Base-by-base conservation (phyloP, 129 eudicot species). In the Flaveria trinervia region DNA sequence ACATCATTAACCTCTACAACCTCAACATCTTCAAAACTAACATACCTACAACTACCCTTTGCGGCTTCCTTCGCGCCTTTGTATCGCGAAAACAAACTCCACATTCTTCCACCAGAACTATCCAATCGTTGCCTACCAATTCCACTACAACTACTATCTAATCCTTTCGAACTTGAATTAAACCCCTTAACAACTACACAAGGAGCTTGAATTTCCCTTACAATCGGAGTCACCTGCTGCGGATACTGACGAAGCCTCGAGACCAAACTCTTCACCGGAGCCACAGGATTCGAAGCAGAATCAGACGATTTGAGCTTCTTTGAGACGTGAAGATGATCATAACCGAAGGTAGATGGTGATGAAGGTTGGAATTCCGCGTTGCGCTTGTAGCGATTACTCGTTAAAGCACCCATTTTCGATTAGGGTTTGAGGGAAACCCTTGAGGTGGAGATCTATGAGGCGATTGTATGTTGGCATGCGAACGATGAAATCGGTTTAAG, bases 171-270 rank as follows among this genome's bases (percentile, higher is more conserved):
- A 11, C 20, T 77, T 28, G 57, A 39, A 18, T 61, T 44, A 61
- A 54, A 80, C 61, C 84, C 77, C 61, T 56, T 84, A 6, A 17
- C 55, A 49, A 49, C 14, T 45, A 79, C 54, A 51, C 74, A 76
- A 69, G 97, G 97, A 62, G 94, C 97, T 69, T 88, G 94, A 77
- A 86, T 71, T 69, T 60, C 78, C 61, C 93, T 83, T 12, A 20
- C 13, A 62, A 88, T 52, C 9, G 79, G 75, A 5, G 71, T 44
- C 43, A 80, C 71, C 54, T 13, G 45, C 64, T 75, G 57, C 5
- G 94, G 97, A 44, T 88, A 91, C 33, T 5, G 15, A 22, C 17
- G 36, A 11, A 84, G 48, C 78, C 85, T 79, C 7, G 84, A 80
- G 65, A 11, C 74, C 6, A 55, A 15, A 17, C 78, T 71, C 11